These are phyloP conservation scores for Suhomyces sp. DNA, from an alignment of 805 yeast genomes.

Conservation along the genomic window DNA sequence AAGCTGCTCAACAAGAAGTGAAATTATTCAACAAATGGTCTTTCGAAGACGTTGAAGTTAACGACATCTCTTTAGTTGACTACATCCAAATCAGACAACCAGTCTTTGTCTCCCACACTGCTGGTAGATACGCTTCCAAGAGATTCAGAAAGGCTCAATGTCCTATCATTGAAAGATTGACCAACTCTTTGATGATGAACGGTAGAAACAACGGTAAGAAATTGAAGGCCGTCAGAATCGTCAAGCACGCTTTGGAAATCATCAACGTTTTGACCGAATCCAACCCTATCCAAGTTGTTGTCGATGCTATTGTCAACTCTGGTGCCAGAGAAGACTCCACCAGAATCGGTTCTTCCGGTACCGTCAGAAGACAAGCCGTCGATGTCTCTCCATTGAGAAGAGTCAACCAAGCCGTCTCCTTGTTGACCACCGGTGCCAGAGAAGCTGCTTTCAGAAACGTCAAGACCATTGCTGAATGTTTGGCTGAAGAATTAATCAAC, in stretches of 20 bases:
- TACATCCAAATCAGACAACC: conserved; percentile 98
- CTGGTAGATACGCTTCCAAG: conserved; percentile 99
- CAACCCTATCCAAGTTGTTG: conserved; percentile 99
- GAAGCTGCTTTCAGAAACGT: conserved; percentile 99
- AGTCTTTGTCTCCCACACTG: conserved; percentile 97
- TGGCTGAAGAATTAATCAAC: conserved; percentile 99
- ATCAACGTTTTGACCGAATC: conserved; percentile 95
- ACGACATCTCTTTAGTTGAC: conserved; percentile 97
- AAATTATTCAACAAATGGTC: conserved; percentile 99
- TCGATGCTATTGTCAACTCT: conserved; percentile 98
- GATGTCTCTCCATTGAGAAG: conserved; percentile 99
- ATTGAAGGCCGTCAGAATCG: conserved; percentile 99
- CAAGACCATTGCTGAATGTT: conserved; percentile 99
- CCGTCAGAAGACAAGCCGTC: conserved; percentile 99
- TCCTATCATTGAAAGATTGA: conserved; percentile 98
- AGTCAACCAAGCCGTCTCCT: conserved; percentile 98
- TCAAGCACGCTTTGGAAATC: conserved; percentile 98
- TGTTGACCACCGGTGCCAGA: conserved; percentile 99
- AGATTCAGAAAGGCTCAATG: conserved; percentile 99
- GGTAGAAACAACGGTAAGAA: conserved; percentile 99
- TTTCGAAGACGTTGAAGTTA: conserved; percentile 94
- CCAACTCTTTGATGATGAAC: conserved; percentile 99
- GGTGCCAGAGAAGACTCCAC: conserved; percentile 99
- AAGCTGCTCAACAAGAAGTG: conserved; percentile 92
- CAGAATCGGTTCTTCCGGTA: conserved; percentile 99